Evolutionary conservation across 495 filamentous ascomycete species (phyloP).

Genomic region (Penicillium dipodomyicola): DNA sequence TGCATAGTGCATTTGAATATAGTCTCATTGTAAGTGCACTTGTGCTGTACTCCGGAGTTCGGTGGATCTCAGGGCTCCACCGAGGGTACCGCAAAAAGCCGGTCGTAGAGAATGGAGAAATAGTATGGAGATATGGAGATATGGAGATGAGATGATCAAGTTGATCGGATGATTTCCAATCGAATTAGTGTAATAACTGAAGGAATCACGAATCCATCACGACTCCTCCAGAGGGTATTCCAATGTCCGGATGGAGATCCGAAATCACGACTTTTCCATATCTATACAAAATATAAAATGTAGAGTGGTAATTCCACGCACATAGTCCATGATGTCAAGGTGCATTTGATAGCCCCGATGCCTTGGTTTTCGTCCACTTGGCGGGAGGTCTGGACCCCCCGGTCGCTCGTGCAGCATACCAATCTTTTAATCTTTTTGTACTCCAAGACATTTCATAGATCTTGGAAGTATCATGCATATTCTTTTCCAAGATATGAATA

Average conservation of each 20-base stretch:
- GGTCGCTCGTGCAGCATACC: constrained; percentile 16
- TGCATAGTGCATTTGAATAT: constrained; percentile 25
- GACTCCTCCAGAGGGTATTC: not conserved
- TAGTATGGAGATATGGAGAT: constrained; percentile 1
- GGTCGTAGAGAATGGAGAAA: constrained; percentile 1
- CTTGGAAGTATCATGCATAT: constrained; percentile 1
- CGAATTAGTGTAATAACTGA: not conserved
- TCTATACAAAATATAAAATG: not conserved
- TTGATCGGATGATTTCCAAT: not conserved
- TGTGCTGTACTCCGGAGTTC: constrained; percentile 14
- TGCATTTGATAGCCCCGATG: constrained; percentile 23
- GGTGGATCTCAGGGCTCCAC: constrained; percentile 25
- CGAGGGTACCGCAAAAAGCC: constrained; percentile 7
- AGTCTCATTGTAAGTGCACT: constrained; percentile 1
- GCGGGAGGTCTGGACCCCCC: constrained; percentile 21
- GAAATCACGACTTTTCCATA: constrained; percentile 4
- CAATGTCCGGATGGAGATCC: constrained; percentile 2
- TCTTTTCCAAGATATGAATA: not conserved
- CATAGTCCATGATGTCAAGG: constrained; percentile 25
- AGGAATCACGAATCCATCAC: not conserved
- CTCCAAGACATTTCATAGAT: not conserved
- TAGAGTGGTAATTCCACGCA: constrained; percentile 18
- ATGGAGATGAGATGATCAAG: not conserved
- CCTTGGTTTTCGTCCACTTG: constrained; percentile 27
- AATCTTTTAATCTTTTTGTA: not conserved